Conservation (phyloP, 441 rosid species). For the Kokia cookei region DNA sequence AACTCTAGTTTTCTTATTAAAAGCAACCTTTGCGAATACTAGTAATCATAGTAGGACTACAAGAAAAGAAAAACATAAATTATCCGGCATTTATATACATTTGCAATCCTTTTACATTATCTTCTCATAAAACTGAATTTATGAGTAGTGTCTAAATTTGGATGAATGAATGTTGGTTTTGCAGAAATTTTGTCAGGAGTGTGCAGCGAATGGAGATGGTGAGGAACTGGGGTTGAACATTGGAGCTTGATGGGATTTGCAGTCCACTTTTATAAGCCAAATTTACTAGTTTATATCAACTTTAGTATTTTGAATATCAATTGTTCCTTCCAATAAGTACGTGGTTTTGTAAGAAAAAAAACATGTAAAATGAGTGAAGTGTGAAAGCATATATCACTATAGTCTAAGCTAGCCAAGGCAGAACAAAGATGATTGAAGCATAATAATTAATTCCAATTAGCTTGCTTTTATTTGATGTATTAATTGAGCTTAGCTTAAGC, state of each 20-base stretch:
- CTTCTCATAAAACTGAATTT: no score
- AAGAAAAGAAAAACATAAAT: neutral
- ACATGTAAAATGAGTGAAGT: neutral
- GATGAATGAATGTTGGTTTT: neutral
- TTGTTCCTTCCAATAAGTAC: neutral
- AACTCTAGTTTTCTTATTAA: neutral
- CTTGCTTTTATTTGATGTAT: neutral
- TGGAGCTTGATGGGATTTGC: neutral
- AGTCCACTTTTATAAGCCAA: neutral
- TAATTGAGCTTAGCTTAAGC: neutral
- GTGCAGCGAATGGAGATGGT: slow-evolving; percentile 38
- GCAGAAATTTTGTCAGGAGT: slow-evolving; percentile 35
- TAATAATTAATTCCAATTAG: neutral
- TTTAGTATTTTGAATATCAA: neutral
- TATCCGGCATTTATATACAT: neutral
- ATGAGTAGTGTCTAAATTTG: no score
- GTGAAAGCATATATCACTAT: neutral
- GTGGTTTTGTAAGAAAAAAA: neutral
- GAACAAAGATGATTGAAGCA: neutral
- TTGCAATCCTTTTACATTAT: neutral
- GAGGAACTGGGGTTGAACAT: slow-evolving; percentile 9
- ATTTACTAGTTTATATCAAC: neutral
- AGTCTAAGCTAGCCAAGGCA: neutral
- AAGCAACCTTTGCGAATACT: neutral
- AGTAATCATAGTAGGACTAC: neutral